These are phyloP conservation scores for Arthrobotrys pseudoclavata DNA, from an alignment of 2,329 filamentous ascomycete genomes.

Conservation along the genomic window DNA sequence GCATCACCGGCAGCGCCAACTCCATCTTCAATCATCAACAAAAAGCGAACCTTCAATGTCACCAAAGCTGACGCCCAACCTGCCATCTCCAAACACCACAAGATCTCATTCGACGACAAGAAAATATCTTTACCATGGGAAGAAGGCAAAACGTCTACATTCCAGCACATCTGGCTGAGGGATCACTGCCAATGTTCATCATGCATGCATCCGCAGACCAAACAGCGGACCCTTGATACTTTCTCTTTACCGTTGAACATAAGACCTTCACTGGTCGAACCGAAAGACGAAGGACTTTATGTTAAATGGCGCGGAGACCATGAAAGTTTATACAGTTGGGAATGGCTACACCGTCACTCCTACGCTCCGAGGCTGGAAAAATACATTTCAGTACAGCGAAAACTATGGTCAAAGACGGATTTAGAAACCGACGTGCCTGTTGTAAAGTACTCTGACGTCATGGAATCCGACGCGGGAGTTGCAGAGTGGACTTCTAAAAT, in stretches of 20 bases:
- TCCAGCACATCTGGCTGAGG: constrained; percentile 67
- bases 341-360: constrained; percentile 72
- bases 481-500: constrained; percentile 76
- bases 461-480: constrained; percentile 72
- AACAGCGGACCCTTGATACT: constrained; percentile 77
- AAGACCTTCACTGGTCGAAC: constrained; percentile 64
- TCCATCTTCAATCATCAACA: constrained; percentile 25
- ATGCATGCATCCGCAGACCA: constrained; percentile 79
- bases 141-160: constrained; percentile 63
- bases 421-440: constrained; percentile 71
- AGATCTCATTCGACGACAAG: constrained; percentile 63
- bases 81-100: constrained; percentile 63
- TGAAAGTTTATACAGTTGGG: constrained; percentile 75
- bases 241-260: constrained; percentile 73
- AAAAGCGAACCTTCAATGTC: constrained; percentile 63
- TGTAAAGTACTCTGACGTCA: constrained; percentile 74
- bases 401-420: constrained; percentile 65
- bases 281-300: constrained; percentile 66
- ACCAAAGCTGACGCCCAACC: constrained; percentile 63
- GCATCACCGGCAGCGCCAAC: constrained; percentile 15
- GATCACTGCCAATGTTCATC: constrained; percentile 79
- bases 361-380: constrained; percentile 64
- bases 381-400: constrained; percentile 66
- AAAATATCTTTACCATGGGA: constrained; percentile 63
- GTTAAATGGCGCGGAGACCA: constrained; percentile 76